phyloP scores from a whole-genome alignment of 768 basidiomycete genomes.

The Russula sp. region DNA sequence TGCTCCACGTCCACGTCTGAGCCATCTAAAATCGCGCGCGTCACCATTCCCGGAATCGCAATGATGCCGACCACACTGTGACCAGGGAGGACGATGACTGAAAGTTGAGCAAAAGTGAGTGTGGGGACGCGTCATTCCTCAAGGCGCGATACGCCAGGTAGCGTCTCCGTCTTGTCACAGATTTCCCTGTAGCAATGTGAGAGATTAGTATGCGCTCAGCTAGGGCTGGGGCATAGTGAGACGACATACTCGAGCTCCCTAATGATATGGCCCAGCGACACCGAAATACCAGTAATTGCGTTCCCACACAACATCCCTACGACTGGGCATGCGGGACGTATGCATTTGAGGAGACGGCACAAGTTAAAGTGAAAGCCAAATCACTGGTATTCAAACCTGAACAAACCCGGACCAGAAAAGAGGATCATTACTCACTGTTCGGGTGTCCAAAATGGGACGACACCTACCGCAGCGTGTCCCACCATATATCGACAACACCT shows the following conservation, averaged over 20 bases:
- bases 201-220: background rate
- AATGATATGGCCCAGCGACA: constrained; percentile 59
- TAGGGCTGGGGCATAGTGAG: background rate
- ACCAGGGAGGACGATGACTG: background rate
- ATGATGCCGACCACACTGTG: constrained; percentile 66
- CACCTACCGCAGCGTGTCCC: no score
- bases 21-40: no score
- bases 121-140: constrained; percentile 53
- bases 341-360: background rate
- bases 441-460: no score
- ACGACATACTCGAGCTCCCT: constrained; percentile 52
- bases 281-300: constrained; percentile 68
- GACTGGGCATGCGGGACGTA: constrained; percentile 50
- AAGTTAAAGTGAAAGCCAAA: no score
- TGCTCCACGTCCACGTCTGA: constrained; percentile 35
- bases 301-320: constrained; percentile 83
- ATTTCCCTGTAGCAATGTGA: constrained; percentile 51
- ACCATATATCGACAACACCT: no score
- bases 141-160: constrained; percentile 75
- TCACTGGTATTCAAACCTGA: no score
- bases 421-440: no score
- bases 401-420: no score
- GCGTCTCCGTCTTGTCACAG: constrained; percentile 77
- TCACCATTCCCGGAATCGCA: constrained; percentile 86
- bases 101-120: background rate